phyloP scores from a whole-genome alignment of 2,329 filamentous ascomycete genomes.

The Aspergillus texensis region DNA sequence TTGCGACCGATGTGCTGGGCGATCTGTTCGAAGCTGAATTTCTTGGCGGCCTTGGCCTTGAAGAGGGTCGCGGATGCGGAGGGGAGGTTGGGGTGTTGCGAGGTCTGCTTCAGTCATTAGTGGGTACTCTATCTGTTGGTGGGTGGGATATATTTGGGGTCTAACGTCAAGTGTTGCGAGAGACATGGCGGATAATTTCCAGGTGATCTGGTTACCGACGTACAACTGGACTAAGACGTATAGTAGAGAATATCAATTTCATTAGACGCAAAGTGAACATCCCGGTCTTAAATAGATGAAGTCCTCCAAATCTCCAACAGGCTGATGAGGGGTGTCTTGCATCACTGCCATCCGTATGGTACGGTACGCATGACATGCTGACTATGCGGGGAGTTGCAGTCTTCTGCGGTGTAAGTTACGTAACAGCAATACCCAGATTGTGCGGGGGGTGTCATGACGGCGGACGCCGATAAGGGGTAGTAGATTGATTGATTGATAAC shows the following conservation, averaged over 20 bases:
- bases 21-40: constrained; percentile 78
- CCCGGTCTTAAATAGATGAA: constrained; percentile 17
- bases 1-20: constrained; percentile 72
- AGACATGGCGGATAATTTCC: constrained; percentile 35
- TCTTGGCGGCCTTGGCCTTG: constrained; percentile 73
- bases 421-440: not conserved
- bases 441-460: not conserved
- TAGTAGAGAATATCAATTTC: not conserved
- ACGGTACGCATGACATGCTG: not conserved
- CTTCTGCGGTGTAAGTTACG: not conserved
- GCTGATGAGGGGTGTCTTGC: constrained; percentile 7
- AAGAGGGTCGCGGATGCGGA: constrained; percentile 73
- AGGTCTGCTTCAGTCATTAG: constrained; percentile 23
- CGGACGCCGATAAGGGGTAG: not conserved
- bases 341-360: not conserved
- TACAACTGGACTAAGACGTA: not conserved
- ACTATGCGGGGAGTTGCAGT: not conserved
- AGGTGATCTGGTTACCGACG: not conserved
- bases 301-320: constrained; percentile 18
- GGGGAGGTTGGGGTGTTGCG: constrained; percentile 63
- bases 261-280: not conserved
- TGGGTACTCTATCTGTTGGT: not conserved
- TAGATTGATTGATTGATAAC: not conserved
- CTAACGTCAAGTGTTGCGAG: constrained; percentile 49
- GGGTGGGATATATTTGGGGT: not conserved